phyloP scores from a whole-genome alignment of 2,329 filamentous ascomycete species.

The Pseudopyricularia cyperi region DNA sequence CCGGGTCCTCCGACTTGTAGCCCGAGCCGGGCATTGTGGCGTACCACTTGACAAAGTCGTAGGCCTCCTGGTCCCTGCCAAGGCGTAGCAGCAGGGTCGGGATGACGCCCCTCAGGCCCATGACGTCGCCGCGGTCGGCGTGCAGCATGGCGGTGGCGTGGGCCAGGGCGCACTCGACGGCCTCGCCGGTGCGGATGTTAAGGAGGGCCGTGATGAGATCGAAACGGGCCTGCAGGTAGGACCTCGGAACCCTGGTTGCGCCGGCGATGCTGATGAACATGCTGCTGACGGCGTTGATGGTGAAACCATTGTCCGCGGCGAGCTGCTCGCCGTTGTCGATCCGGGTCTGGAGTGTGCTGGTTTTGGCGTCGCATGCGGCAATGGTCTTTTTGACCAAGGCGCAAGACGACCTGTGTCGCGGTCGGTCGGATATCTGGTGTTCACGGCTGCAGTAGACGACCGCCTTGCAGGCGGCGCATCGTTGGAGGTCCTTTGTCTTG shows the following conservation, averaged over 20 bases:
- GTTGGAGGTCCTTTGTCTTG: slow-evolving; percentile 6
- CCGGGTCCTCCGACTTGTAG: neutral
- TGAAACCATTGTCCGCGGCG: neutral
- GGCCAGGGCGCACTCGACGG: slow-evolving; percentile 7
- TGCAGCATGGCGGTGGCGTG: slow-evolving; percentile 8
- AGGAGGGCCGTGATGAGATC: slow-evolving; percentile 6
- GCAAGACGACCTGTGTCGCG: slow-evolving; percentile 9
- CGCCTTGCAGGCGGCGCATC: slow-evolving; percentile 8
- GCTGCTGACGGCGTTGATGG: neutral
- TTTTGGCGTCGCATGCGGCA: neutral
- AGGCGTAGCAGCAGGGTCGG: slow-evolving; percentile 10
- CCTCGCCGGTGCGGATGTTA: slow-evolving; percentile 8
- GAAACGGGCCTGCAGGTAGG: slow-evolving; percentile 7
- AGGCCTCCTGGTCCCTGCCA: slow-evolving; percentile 13
- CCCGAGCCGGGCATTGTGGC: neutral
- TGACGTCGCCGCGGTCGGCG: slow-evolving; percentile 9
- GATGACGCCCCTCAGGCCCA: slow-evolving; percentile 7
- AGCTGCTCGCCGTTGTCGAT: neutral
- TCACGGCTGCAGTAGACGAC: slow-evolving; percentile 9
- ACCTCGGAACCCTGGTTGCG: neutral
- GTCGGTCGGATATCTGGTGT: slow-evolving; percentile 8
- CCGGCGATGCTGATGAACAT: slow-evolving; percentile 1
- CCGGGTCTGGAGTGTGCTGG: neutral
- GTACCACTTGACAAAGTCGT: slow-evolving; percentile 12
- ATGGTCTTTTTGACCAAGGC: slow-evolving; percentile 2